Conservation (phyloP, 2,329 filamentous ascomycete species). For the Penicillium aurantiogriseum region DNA sequence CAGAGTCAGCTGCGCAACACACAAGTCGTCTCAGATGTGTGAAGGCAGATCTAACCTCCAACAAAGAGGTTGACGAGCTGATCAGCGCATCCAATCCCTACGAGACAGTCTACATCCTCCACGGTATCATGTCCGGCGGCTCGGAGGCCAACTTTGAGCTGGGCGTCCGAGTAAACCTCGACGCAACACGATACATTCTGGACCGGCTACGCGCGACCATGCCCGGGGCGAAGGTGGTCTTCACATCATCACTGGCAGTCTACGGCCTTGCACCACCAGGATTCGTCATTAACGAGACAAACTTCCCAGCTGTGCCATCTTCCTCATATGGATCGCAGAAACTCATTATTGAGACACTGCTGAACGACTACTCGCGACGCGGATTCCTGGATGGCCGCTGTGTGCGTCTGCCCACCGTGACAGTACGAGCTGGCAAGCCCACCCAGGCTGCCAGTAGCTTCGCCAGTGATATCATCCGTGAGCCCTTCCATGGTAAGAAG, state of each 20-base stretch:
- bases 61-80: conserved; percentile 41
- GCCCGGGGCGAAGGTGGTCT: conserved; percentile 50
- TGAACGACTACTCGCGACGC: conserved; percentile 54
- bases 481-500: conserved; percentile 52
- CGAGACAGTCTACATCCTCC: conserved; percentile 53
- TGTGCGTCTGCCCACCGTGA: conserved; percentile 53
- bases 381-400: conserved; percentile 50
- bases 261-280: conserved; percentile 50
- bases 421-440: conserved; percentile 51
- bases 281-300: conserved; percentile 45
- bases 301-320: conserved; percentile 48
- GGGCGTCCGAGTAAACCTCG: conserved; percentile 53
- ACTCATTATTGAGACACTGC: conserved; percentile 49
- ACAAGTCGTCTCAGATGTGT: conserved; percentile 43
- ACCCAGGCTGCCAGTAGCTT: conserved; percentile 54
- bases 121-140: conserved; percentile 56
- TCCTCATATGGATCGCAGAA: conserved; percentile 55
- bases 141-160: conserved; percentile 54
- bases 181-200: conserved; percentile 49
- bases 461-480: conserved; percentile 54
- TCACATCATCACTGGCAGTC: conserved; percentile 51
- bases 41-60: conserved; percentile 49
- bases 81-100: conserved; percentile 43
- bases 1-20: conserved; percentile 39
- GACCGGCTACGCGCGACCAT: conserved; percentile 47